phyloP scores from a whole-genome alignment of 495 filamentous ascomycete genomes.

The Penicillium ochrochloron region DNA sequence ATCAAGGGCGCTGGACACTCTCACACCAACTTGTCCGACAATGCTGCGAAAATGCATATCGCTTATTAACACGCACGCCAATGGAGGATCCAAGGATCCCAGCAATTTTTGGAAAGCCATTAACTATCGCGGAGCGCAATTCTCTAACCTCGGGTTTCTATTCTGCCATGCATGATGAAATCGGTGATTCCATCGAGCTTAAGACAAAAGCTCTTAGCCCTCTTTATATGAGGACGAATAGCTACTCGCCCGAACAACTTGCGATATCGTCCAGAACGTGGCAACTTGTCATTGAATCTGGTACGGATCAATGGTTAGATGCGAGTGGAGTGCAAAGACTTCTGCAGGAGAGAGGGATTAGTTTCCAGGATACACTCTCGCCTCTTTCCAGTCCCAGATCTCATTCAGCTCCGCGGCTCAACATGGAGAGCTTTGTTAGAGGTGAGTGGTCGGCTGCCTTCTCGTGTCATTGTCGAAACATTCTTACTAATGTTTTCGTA shows the following conservation, averaged over 20 bases:
- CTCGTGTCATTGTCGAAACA: background rate
- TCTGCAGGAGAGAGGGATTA: slow-evolving; percentile 29
- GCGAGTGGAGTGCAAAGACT: slow-evolving; percentile 36
- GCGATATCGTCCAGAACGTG: slow-evolving; percentile 26
- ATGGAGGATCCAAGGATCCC: slow-evolving; percentile 19
- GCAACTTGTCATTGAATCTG: slow-evolving; percentile 31
- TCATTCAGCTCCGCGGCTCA: slow-evolving; percentile 22
- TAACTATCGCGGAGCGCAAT: slow-evolving; percentile 28
- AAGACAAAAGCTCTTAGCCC: slow-evolving; percentile 28
- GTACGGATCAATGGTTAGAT: slow-evolving; percentile 34
- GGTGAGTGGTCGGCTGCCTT: slow-evolving; percentile 21
- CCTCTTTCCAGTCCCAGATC: slow-evolving; percentile 18
- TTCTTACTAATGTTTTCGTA: slow-evolving; percentile 23
- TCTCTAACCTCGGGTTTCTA: slow-evolving; percentile 28
- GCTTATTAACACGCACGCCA: slow-evolving; percentile 25
- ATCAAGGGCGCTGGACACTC: slow-evolving; percentile 26
- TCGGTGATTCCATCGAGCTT: slow-evolving; percentile 24
- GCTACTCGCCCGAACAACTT: slow-evolving; percentile 21
- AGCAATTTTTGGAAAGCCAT: slow-evolving; percentile 28
- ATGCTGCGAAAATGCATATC: slow-evolving; percentile 35
- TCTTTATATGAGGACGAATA: slow-evolving; percentile 19
- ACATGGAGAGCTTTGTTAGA: slow-evolving; percentile 30
- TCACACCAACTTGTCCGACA: slow-evolving; percentile 37
- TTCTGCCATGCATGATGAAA: slow-evolving; percentile 27
- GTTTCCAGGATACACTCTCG: slow-evolving; percentile 19